A percentile compares a stretch with the other conserved stretches of the same genome.
phyloP scores from a whole-genome alignment of 2,329 filamentous ascomycete genomes.

The Teratosphaeria epicoccoides region DNA sequence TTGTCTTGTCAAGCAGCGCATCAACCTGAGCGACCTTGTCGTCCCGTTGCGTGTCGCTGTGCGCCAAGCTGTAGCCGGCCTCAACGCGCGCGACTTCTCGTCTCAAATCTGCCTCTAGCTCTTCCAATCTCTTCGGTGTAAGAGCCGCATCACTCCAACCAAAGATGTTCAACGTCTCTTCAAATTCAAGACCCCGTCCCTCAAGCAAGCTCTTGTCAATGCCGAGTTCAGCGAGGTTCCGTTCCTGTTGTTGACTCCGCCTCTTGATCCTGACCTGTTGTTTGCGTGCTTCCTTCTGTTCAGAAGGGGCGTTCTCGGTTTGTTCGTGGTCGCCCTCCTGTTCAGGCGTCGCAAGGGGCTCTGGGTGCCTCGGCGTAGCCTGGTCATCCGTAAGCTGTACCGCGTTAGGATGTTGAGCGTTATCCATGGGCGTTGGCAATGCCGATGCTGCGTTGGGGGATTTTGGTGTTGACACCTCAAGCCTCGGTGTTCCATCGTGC shows the following conservation, averaged over 20 bases:
- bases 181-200: slow-evolving; percentile 67
- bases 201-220: slow-evolving; percentile 69
- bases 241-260: slow-evolving; percentile 62
- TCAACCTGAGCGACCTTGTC: slow-evolving; percentile 82
- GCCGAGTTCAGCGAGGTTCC: slow-evolving; percentile 66
- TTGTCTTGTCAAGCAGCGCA: slow-evolving; percentile 74
- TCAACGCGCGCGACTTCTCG: slow-evolving; percentile 83
- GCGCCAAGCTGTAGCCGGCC: slow-evolving; percentile 82
- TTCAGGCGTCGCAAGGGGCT: slow-evolving; percentile 16
- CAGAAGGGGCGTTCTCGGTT: slow-evolving; percentile 10
- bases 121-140: slow-evolving; percentile 63
- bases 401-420: slow-evolving; percentile 1
- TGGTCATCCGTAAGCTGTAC: slow-evolving; percentile 17
- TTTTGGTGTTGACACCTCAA: slow-evolving; percentile 8
- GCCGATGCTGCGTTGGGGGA: neutral
- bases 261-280: slow-evolving; percentile 36
- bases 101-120: slow-evolving; percentile 71
- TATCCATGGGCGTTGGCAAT: slow-evolving; percentile 4
- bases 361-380: neutral
- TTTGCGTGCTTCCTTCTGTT: slow-evolving; percentile 18
- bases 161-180: slow-evolving; percentile 72
- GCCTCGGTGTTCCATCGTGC: slow-evolving; percentile 7
- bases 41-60: slow-evolving; percentile 67
- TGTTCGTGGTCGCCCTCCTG: slow-evolving; percentile 7
- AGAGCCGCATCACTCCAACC: slow-evolving; percentile 76